Base-by-base conservation (phyloP, 2,329 filamentous ascomycete genomes). In the Fusarium sp. region DNA sequence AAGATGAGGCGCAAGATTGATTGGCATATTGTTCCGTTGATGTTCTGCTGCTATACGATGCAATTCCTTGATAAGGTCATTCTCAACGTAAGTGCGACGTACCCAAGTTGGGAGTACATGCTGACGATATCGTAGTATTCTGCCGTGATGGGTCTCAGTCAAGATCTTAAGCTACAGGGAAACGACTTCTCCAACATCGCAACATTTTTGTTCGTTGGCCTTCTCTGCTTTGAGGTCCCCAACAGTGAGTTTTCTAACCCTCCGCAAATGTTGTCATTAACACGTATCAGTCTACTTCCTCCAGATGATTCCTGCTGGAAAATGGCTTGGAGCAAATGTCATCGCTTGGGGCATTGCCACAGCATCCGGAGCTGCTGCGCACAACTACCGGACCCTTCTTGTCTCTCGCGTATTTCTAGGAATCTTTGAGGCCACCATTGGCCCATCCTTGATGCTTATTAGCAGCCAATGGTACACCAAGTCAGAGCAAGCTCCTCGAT, bases 61-160 rank as follows among this genome's bases (percentile, higher is more conserved):
- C 87, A 89, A 71, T 88, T 88, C 68, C 79, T 89, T 44, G 88
- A 90, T 79, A 90, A 90, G 77, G 85, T 89, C 62, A 82, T 87
- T 27, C 82, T 89, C 44, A 90, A 90, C 70, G 86, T 88, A 51
- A 73, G 84, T 78, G 33, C 40, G 4, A 27, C 32, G 10, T 8
- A 15, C 14, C 7, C 13, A 6, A 6, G 6, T 2, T 17, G 19
- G n/a, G n/a, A 22, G 10, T 27, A 27, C 13, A 27, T 46, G 37
- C 39, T 67, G 23, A 57, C 57, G 49, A 22, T 33, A n/a, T 37
- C 20, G 35, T 9, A 89, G 84, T 91, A 91, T 72, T 87, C 87
- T 19, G 86, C 85, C 61, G 87, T 91, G 51, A 91, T 91, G 88
- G 87, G 88, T 4, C 74, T 92, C 9, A 79, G 76, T 22, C 76